A percentile compares a stretch with the other conserved stretches of the same genome.
Conservation (phyloP, 2,329 filamentous ascomycete species). For the Zasmidium cellare region DNA sequence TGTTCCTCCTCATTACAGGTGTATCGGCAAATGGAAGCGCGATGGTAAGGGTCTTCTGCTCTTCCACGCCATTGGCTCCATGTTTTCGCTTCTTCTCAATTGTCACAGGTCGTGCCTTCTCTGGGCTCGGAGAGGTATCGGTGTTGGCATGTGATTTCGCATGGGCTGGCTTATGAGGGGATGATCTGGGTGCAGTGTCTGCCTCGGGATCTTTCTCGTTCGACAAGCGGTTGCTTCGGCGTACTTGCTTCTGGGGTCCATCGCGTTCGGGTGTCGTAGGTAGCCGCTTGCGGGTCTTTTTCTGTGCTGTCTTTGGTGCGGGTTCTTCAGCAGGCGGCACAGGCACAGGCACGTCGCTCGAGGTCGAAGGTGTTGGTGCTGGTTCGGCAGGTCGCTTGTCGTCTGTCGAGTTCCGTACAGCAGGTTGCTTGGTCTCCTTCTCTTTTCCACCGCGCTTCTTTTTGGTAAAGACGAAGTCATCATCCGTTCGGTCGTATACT, state of each 20-base stretch:
- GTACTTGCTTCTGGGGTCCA: slow-evolving; percentile 31
- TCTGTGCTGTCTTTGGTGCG: slow-evolving; percentile 29
- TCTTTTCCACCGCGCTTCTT: slow-evolving; percentile 33
- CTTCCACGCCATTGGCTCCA: slow-evolving; percentile 23
- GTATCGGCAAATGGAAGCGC: slow-evolving; percentile 88
- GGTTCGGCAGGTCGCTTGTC: slow-evolving; percentile 21
- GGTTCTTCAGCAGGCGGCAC: slow-evolving; percentile 19
- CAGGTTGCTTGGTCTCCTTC: slow-evolving; percentile 35
- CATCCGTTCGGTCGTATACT: slow-evolving; percentile 46
- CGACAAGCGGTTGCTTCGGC: slow-evolving; percentile 48
- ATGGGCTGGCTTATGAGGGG: slow-evolving; percentile 26
- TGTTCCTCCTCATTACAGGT: slow-evolving; percentile 88
- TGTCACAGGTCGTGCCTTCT: slow-evolving; percentile 29
- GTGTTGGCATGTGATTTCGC: slow-evolving; percentile 29
- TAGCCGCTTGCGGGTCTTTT: slow-evolving; percentile 34
- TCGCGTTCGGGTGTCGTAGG: slow-evolving; percentile 37
- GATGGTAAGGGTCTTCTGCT: slow-evolving; percentile 62
- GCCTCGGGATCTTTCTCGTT: slow-evolving; percentile 40
- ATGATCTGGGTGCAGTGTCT: slow-evolving; percentile 26
- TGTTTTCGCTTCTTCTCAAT: slow-evolving; percentile 44
- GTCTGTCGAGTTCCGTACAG: slow-evolving; percentile 18
- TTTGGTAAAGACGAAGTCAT: slow-evolving; percentile 51
- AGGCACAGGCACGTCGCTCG: slow-evolving; percentile 11
- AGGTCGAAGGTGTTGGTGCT: slow-evolving; percentile 3
- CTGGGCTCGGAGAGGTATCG: slow-evolving; percentile 31